Conservation (phyloP, 2,329 filamentous ascomycete genomes). For the Onygenales sp. region DNA sequence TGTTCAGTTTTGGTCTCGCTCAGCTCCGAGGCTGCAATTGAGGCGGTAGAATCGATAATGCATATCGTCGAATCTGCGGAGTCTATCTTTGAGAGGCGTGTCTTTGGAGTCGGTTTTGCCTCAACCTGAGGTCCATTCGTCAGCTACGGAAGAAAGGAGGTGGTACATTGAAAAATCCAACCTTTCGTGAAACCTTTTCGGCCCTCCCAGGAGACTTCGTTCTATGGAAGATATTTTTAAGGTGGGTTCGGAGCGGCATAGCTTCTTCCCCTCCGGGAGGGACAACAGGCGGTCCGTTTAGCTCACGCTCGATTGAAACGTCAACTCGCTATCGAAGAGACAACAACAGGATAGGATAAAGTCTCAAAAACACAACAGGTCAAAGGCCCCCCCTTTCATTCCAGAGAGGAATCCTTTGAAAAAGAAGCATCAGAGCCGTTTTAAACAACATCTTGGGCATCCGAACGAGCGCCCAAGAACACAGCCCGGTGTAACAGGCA, state of each 20-base stretch:
- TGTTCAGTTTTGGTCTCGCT: background rate
- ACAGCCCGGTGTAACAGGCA: background rate
- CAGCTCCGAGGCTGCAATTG: background rate
- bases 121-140: background rate
- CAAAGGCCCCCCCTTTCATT: too few species aligned
- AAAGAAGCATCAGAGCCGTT: too few species aligned
- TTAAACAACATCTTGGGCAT: too few species aligned
- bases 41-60: background rate
- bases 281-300: background rate
- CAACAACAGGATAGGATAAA: background rate
- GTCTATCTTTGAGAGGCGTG: background rate
- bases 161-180: background rate
- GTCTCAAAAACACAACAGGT: too few species aligned
- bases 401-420: too few species aligned
- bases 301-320: background rate
- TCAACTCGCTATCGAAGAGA: background rate
- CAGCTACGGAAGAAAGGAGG: background rate
- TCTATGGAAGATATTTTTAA: background rate
- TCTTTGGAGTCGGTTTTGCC: background rate
- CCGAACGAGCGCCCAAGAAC: background rate
- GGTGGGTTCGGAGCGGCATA: background rate
- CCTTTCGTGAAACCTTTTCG: background rate
- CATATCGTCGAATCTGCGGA: background rate
- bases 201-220: background rate
- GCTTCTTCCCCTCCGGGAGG: background rate